A percentile compares a stretch with the other conserved stretches of the same genome.
Evolutionary conservation across 2,329 filamentous ascomycete genomes (phyloP).

Genomic region (Onygenales sp.): DNA sequence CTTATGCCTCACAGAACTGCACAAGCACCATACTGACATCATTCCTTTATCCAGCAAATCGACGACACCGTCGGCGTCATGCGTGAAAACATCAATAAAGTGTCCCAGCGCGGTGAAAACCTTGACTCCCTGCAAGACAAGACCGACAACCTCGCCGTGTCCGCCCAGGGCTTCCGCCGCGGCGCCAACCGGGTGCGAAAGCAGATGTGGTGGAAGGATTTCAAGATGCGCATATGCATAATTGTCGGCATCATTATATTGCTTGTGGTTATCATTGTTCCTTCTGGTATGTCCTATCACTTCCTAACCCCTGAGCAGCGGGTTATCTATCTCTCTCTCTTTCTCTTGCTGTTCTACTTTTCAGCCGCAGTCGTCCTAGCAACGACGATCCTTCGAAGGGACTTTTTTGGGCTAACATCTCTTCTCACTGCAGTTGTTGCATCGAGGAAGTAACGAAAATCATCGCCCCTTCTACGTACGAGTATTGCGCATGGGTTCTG

Average conservation of each 20-base stretch:
- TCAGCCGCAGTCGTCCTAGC: neutral
- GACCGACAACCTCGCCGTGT: slow-evolving; percentile 83
- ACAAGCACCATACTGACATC: neutral
- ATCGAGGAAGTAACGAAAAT: slow-evolving; percentile 6
- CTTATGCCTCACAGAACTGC: too few relatives aligned
- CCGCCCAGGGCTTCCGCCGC: slow-evolving; percentile 89
- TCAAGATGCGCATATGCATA: slow-evolving; percentile 99
- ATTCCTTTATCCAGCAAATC: slow-evolving; percentile 63
- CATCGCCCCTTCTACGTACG: neutral
- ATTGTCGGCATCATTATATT: slow-evolving; percentile 85
- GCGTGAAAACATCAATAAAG: slow-evolving; percentile 96
- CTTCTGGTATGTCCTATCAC: slow-evolving; percentile 56
- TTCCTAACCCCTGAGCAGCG: neutral
- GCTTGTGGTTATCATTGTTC: slow-evolving; percentile 88
- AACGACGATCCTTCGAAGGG: neutral
- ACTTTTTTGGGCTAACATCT: slow-evolving; percentile 2
- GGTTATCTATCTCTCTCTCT: neutral
- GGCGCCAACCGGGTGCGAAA: slow-evolving; percentile 93
- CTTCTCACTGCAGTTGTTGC: slow-evolving; percentile 8
- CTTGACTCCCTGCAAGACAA: slow-evolving; percentile 86
- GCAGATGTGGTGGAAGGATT: slow-evolving; percentile 99
- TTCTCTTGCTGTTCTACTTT: neutral
- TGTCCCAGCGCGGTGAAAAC: slow-evolving; percentile 82
- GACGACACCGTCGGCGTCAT: slow-evolving; percentile 91
- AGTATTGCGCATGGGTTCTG: neutral